Evolutionary conservation across 371 early-diverging fungal genomes (phyloP).

Genomic region (Apophysomyces elegans): DNA sequence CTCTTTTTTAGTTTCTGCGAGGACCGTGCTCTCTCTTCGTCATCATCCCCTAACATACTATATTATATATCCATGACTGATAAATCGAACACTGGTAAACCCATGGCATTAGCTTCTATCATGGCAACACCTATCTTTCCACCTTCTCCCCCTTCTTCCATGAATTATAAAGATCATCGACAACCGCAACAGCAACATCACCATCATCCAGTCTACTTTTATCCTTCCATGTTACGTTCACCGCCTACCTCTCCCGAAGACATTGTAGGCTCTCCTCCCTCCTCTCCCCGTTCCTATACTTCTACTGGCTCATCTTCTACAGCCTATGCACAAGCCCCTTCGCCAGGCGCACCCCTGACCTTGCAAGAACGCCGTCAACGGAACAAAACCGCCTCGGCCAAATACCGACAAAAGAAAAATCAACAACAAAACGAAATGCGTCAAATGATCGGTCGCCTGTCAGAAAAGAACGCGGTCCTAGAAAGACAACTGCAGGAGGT

Average conservation of each 20-base stretch:
- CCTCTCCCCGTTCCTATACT: constrained; percentile 26
- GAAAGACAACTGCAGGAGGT: constrained; percentile 56
- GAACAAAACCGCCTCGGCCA: constrained; percentile 69
- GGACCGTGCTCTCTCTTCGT: constrained; percentile 3
- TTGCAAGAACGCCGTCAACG: constrained; percentile 59
- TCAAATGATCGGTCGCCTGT: constrained; percentile 47
- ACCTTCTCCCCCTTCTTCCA: constrained; percentile 27
- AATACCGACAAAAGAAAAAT: constrained; percentile 69
- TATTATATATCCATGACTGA: constrained; percentile 3
- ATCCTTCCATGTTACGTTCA: constrained; percentile 25
- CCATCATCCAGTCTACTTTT: constrained; percentile 2
- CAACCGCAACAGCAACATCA: no score
- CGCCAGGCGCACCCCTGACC: constrained; percentile 37
- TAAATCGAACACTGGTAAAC: constrained; percentile 8
- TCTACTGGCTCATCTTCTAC: constrained; percentile 4
- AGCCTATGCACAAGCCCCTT: constrained; percentile 7
- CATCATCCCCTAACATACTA: no score
- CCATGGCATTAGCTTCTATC: constrained; percentile 49
- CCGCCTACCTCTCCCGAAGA: constrained; percentile 47
- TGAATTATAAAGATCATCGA: constrained; percentile 25
- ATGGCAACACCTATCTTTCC: constrained; percentile 28
- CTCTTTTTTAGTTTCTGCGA: constrained; percentile 4
- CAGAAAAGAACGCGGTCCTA: constrained; percentile 59
- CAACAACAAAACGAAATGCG: constrained; percentile 66
- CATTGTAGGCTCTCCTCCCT: constrained; percentile 25